Evolutionary conservation across 257 asterid species (phyloP).

Genomic region (Scutellaria minor): DNA sequence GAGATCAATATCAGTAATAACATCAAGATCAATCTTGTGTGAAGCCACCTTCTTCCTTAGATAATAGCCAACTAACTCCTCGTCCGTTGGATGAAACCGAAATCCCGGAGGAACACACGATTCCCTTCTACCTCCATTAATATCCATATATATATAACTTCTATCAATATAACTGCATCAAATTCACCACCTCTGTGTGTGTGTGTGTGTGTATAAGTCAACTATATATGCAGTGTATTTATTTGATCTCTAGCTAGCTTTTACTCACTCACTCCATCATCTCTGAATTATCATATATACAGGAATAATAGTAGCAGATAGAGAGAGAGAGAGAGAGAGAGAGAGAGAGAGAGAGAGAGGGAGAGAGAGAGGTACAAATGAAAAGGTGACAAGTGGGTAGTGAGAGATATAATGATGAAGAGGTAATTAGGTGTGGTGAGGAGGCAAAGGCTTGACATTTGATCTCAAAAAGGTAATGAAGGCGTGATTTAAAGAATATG

Average conservation of each 20-base stretch:
- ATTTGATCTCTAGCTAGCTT: too few species aligned
- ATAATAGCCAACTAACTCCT: conserved; percentile 60
- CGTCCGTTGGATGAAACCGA: conserved; percentile 60
- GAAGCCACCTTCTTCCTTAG: conserved; percentile 51
- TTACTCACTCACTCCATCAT: background rate
- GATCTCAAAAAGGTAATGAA: conserved; percentile 46
- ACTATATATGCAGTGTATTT: background rate
- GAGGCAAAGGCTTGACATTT: conserved; percentile 44
- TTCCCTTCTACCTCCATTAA: conserved; percentile 50
- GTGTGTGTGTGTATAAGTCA: background rate
- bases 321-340: conserved; percentile 34
- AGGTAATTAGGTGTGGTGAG: conserved; percentile 63
- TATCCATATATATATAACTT: background rate
- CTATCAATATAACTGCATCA: too few species aligned
- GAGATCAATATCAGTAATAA: conserved; percentile 53
- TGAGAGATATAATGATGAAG: conserved; percentile 60
- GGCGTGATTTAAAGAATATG: conserved; percentile 45
- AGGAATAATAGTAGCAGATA: background rate
- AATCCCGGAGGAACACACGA: conserved; percentile 75
- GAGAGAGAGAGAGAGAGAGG: conserved; percentile 13
- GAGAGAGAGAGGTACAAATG: conserved; percentile 44
- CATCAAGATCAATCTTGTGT: conserved; percentile 38
- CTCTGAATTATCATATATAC: conserved; percentile 12
- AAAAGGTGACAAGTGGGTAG: conserved; percentile 57
- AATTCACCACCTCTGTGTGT: conserved; percentile 52